Evolutionary conservation across 2,329 filamentous ascomycete species (phyloP).

Genomic region (Colletotrichum trifolii): DNA sequence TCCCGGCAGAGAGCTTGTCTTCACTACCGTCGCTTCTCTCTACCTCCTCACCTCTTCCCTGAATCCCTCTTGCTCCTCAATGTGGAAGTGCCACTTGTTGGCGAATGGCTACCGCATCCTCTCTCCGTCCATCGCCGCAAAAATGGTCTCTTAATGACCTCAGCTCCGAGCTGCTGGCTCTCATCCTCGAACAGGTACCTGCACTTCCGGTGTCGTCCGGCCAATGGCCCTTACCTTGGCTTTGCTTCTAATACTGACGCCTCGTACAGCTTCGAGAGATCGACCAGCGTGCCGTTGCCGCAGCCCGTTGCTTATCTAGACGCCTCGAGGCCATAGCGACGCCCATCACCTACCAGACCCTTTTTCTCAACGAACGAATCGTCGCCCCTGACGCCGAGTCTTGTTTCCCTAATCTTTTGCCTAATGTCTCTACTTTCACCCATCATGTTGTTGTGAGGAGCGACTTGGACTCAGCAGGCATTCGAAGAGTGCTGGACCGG

Average conservation of each 20-base stretch:
- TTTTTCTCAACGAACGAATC: conserved; percentile 52
- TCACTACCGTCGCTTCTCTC: conserved; percentile 15
- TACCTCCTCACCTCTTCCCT: conserved; percentile 12
- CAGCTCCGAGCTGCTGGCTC: conserved; percentile 55
- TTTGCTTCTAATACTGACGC: background rate
- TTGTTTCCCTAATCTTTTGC: conserved; percentile 46
- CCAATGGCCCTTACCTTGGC: background rate
- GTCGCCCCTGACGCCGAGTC: conserved; percentile 48
- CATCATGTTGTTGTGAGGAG: conserved; percentile 54
- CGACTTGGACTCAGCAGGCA: conserved; percentile 51
- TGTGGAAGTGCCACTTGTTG: conserved; percentile 35
- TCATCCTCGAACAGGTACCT: conserved; percentile 55
- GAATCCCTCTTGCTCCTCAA: conserved; percentile 32
- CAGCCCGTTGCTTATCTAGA: conserved; percentile 51
- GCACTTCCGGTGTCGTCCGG: background rate
- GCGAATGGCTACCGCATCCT: conserved; percentile 40
- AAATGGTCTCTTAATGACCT: conserved; percentile 48
- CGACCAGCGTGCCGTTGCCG: conserved; percentile 47
- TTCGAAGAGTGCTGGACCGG: conserved; percentile 48
- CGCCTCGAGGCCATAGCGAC: conserved; percentile 54
- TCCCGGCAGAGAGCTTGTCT: background rate
- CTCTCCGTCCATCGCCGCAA: conserved; percentile 32
- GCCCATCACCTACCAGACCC: conserved; percentile 53
- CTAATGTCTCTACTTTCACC: conserved; percentile 51
- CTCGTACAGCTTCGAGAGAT: conserved; percentile 51